Conservation (phyloP, 2,329 filamentous ascomycete genomes). For the Cytospora paraplurivora region DNA sequence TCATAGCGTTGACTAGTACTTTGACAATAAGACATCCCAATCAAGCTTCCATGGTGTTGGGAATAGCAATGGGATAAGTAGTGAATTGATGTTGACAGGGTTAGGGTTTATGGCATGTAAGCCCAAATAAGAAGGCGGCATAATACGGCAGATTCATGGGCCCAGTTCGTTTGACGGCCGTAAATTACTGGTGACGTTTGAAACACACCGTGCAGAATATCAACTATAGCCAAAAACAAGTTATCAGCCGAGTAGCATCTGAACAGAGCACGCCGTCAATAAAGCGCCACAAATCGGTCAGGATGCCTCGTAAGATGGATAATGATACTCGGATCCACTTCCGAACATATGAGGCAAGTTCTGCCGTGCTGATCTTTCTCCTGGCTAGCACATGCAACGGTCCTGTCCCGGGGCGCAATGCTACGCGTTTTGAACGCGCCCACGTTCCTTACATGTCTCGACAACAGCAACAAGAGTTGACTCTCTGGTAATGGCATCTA, state of each 20-base stretch:
- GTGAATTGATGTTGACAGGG: neutral
- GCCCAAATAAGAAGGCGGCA: neutral
- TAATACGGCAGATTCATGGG: neutral
- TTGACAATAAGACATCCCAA: too few relatives aligned
- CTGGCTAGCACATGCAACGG: neutral
- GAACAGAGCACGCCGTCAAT: neutral
- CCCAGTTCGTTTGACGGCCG: neutral
- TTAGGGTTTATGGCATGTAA: neutral
- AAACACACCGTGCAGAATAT: neutral
- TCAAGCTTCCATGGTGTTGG: neutral
- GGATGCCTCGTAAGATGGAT: constrained; percentile 26
- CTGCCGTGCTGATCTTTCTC: neutral
- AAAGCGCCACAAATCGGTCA: neutral
- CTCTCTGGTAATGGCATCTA: neutral
- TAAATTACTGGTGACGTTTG: constrained; percentile 12
- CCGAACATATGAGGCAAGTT: constrained; percentile 23
- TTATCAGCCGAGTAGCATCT: neutral
- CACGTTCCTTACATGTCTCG: neutral
- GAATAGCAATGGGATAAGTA: too few relatives aligned
- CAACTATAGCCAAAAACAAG: neutral
- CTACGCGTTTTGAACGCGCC: constrained; percentile 18
- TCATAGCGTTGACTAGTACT: too few relatives aligned
- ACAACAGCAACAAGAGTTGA: neutral
- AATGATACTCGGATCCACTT: constrained; percentile 26
- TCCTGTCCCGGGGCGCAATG: neutral